Conservation (phyloP, 139 green algal genomes). For the Nannochloris sp. region DNA sequence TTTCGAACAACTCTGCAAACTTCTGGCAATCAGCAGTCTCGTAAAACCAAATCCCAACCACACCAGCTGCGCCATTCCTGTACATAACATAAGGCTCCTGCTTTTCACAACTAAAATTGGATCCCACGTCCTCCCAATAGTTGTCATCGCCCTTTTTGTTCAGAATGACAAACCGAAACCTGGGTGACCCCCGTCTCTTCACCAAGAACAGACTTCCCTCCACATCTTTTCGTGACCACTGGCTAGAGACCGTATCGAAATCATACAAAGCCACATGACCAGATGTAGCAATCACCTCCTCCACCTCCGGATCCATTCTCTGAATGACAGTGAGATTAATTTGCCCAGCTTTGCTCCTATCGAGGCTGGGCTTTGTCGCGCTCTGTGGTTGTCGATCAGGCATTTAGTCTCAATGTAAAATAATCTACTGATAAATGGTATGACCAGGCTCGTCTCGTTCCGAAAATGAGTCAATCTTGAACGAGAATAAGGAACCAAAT, state of each 20-base stretch:
- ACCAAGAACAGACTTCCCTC: constrained; percentile 85
- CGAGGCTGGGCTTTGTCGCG: constrained; percentile 29
- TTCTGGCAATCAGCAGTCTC: constrained; percentile 60
- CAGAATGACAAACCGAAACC: constrained; percentile 81
- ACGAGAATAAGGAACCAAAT: no score
- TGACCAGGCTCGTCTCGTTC: no score
- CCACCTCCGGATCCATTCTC: constrained; percentile 41
- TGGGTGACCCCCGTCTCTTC: constrained; percentile 52
- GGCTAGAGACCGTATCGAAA: constrained; percentile 48
- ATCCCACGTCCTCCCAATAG: constrained; percentile 61
- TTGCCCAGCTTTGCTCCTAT: constrained; percentile 29
- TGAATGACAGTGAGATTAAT: constrained; percentile 54
- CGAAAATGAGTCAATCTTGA: no score
- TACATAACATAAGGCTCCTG: constrained; percentile 79
- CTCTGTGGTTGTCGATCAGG: background rate
- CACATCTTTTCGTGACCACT: constrained; percentile 78
- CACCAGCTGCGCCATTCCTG: constrained; percentile 54
- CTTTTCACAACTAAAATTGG: constrained; percentile 62
- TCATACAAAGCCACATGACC: constrained; percentile 74
- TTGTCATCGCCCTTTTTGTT: constrained; percentile 77
- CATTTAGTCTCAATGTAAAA: background rate
- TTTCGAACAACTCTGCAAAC: constrained; percentile 48
- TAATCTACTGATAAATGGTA: background rate
- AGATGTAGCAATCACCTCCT: constrained; percentile 48
- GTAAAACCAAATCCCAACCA: constrained; percentile 90